These are phyloP conservation scores for Gentiana macrophylla DNA, from an alignment of 257 asterid genomes.

Conservation along the genomic window DNA sequence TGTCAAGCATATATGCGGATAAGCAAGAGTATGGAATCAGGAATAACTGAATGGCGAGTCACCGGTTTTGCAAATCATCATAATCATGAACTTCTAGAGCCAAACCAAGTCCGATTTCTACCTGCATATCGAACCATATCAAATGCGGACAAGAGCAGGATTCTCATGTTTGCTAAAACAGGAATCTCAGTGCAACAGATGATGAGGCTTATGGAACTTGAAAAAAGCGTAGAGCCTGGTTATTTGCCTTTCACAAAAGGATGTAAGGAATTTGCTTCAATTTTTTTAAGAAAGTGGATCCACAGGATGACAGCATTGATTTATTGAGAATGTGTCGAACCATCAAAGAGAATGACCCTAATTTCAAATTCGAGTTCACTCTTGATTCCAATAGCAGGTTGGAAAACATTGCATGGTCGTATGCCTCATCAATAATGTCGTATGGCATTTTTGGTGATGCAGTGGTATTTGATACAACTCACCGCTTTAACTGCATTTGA, in stretches of 20 bases:
- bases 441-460: slow-evolving; percentile 92
- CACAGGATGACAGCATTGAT: slow-evolving; percentile 39
- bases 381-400: slow-evolving; percentile 41
- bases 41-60: slow-evolving; percentile 50
- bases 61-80: slow-evolving; percentile 46
- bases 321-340: slow-evolving; percentile 48
- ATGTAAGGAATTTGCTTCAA: slow-evolving; percentile 43
- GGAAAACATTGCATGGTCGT: slow-evolving; percentile 92
- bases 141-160: slow-evolving; percentile 61
- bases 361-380: slow-evolving; percentile 35
- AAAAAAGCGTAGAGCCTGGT: slow-evolving; percentile 49
- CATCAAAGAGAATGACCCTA: slow-evolving; percentile 41
- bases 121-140: slow-evolving; percentile 38
- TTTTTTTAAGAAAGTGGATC: slow-evolving; percentile 38
- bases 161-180: slow-evolving; percentile 53
- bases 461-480: slow-evolving; percentile 92
- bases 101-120: slow-evolving; percentile 25
- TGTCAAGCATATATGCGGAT: slow-evolving; percentile 56
- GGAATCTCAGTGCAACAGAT: slow-evolving; percentile 57
- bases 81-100: slow-evolving; percentile 44
- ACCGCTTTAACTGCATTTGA: slow-evolving; percentile 83
- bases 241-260: slow-evolving; percentile 49
- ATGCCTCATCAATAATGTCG: slow-evolving; percentile 81
- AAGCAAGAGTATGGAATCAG: slow-evolving; percentile 35
- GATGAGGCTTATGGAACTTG: slow-evolving; percentile 54